A percentile compares a stretch with the other conserved stretches of the same genome.
These are phyloP conservation scores for Candida verbasci DNA, from an alignment of 805 yeast species.

Conservation along the genomic window DNA sequence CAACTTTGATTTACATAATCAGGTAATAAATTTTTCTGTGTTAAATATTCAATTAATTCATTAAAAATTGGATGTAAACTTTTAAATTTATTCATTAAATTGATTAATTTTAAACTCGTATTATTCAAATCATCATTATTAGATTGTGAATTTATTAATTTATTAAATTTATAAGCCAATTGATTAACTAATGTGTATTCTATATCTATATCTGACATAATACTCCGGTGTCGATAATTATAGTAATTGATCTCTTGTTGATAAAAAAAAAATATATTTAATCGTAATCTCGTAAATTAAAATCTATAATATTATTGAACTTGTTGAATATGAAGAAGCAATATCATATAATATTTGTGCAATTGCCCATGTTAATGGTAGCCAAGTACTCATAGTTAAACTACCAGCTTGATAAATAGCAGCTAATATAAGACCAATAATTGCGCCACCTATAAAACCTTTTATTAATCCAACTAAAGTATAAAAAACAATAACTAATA, in stretches of 20 bases:
- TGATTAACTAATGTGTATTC: conserved; percentile 11
- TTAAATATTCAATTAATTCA: conserved; percentile 8
- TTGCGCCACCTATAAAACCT: conserved; percentile 69
- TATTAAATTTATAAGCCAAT: conserved; percentile 8
- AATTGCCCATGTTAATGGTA: conserved; percentile 80
- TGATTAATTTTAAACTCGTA: conserved; percentile 6
- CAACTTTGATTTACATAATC: background rate
- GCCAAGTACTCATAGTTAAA: conserved; percentile 91
- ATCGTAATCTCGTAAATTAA: background rate
- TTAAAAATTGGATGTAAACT: conserved; percentile 17
- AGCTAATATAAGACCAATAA: conserved; percentile 69
- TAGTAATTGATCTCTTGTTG: too few relatives aligned
- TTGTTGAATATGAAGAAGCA: conserved; percentile 60
- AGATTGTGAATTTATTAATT: conserved; percentile 2
- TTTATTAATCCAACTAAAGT: conserved; percentile 55
- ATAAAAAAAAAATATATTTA: background rate
- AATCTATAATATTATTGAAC: conserved; percentile 17
- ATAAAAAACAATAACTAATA: conserved; percentile 12
- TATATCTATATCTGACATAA: conserved; percentile 3
- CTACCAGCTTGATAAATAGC: conserved; percentile 77
- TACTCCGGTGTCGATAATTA: background rate
- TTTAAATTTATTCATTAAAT: conserved; percentile 21
- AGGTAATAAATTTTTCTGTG: background rate
- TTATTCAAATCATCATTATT: background rate
- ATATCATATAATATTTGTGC: conserved; percentile 65